phyloP scores from a whole-genome alignment of 768 basidiomycete genomes.

The Russula earlei region DNA sequence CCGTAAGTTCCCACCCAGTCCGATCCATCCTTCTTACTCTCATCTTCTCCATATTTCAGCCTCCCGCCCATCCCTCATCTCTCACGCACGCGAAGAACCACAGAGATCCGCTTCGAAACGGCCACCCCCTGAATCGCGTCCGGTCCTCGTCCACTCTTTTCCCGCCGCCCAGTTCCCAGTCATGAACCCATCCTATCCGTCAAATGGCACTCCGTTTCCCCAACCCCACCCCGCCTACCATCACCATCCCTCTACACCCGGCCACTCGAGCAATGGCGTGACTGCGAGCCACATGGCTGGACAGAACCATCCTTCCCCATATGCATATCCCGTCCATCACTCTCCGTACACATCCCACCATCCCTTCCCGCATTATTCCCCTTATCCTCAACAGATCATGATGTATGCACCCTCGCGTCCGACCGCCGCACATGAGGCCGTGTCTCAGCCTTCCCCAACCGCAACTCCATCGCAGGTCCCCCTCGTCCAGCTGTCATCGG shows the following conservation, averaged over 20 bases:
- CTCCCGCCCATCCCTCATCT: constrained; percentile 22
- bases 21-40: constrained; percentile 7
- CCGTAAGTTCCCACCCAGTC: constrained; percentile 11
- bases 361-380: constrained; percentile 39
- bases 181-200: constrained; percentile 66
- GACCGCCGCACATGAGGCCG: constrained; percentile 28
- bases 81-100: constrained; percentile 27
- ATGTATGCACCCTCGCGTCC: constrained; percentile 48
- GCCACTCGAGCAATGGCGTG: constrained; percentile 31
- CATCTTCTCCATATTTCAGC: neutral
- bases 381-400: constrained; percentile 47
- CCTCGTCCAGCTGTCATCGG: constrained; percentile 22
- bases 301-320: constrained; percentile 43
- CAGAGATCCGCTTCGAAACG: constrained; percentile 13
- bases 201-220: constrained; percentile 45
- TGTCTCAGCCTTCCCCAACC: constrained; percentile 27
- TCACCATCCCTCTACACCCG: constrained; percentile 29
- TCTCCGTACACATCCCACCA: constrained; percentile 35
- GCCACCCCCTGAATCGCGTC: constrained; percentile 32
- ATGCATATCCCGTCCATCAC: constrained; percentile 27
- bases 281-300: constrained; percentile 29
- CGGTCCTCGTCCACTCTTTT: constrained; percentile 42
- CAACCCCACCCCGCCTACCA: constrained; percentile 31
- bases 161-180: constrained; percentile 39
- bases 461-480: constrained; percentile 23